Percentiles rank a stretch among this genome's conserved stretches.
These are phyloP conservation scores for Diospyros kaki DNA, from an alignment of 148 eudicot genomes.

Conservation along the genomic window DNA sequence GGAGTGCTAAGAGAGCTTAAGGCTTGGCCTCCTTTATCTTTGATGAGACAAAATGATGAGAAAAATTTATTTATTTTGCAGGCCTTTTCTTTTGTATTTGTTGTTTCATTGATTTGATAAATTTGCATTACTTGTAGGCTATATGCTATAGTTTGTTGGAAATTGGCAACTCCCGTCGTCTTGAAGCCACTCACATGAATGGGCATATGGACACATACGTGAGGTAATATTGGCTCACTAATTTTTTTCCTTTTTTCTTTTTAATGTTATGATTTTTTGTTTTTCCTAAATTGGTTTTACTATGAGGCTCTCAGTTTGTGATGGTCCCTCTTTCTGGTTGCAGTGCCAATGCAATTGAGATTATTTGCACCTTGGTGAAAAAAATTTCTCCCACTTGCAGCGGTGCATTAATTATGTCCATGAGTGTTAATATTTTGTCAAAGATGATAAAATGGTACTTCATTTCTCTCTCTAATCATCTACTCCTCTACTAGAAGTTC, in stretches of 20 bases:
- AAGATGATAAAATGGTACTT: constrained; percentile 85
- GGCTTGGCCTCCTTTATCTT: background rate
- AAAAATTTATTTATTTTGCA: background rate
- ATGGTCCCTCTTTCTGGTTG: constrained; percentile 19
- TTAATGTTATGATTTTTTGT: background rate
- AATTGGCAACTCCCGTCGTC: constrained; percentile 36
- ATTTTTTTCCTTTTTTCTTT: constrained; percentile 1
- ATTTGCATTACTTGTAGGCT: constrained; percentile 41
- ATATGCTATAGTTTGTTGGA: constrained; percentile 63
- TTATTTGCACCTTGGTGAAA: constrained; percentile 70
- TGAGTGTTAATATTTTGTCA: constrained; percentile 62
- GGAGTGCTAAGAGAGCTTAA: background rate
- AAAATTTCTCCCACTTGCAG: constrained; percentile 42
- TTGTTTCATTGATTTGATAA: constrained; percentile 3
- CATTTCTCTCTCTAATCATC: background rate
- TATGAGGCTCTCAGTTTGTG: constrained; percentile 3
- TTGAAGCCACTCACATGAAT: constrained; percentile 25
- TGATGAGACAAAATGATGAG: background rate
- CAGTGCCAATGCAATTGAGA: constrained; percentile 74
- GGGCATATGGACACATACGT: constrained; percentile 33
- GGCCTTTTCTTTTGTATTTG: constrained; percentile 4
- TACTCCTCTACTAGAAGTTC: background rate
- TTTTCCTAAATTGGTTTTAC: background rate
- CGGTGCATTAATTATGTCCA: constrained; percentile 64
- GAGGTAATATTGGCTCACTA: constrained; percentile 30